Base-by-base conservation (phyloP, 192 early-diverging fungal species). In the Coemansia furcata region DNA sequence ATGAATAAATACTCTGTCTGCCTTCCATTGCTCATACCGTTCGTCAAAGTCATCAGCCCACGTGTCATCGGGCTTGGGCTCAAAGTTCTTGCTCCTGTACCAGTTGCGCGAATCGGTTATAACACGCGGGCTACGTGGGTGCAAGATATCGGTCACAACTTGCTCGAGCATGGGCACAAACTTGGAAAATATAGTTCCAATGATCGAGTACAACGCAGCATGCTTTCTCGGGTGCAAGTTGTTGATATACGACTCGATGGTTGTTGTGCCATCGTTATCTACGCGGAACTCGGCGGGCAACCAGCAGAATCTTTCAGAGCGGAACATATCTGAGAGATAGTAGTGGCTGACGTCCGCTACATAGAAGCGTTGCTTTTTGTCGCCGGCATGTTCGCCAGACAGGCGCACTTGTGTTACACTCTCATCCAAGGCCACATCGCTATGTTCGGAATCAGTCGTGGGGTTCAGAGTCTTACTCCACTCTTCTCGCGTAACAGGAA, bases 161-260 rank as follows among this genome's bases (percentile, higher is more conserved):
- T 83, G 65, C 63, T 92, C 89, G 36, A 93, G 88, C 74, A 90
- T 67, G 3, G 89, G 90, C 1, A 92, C 60, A 47, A 91, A 84
- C 36, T 54, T 55, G 33, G 74, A 72, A 46, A 93, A 83, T 21
- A 87, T 72, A 21, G 40, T 38, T 5, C 69, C 76, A 39, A 93
- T 73, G 14, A 77, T 73, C 6, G 67, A 68, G 55, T 92, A 90
- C 65, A 88, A 57, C 8, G 67, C 71, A 6, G 69, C 68, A 66
- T 84, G 70, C 37, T 84, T 73, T 12, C 66, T 30, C 11, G 87
- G 90, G 43, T 91, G 85, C 32, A 91, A 50, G 57, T 91, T 92
- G 84, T 92, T 91, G 82, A 93, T 92, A 68, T 92, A 92, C 1
- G 88, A 89, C 29, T 62, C 40, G 21, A 88, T 69, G 1, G 52